phyloP scores from a whole-genome alignment of 129 eudicot species.

The Glebionis coronaria region DNA sequence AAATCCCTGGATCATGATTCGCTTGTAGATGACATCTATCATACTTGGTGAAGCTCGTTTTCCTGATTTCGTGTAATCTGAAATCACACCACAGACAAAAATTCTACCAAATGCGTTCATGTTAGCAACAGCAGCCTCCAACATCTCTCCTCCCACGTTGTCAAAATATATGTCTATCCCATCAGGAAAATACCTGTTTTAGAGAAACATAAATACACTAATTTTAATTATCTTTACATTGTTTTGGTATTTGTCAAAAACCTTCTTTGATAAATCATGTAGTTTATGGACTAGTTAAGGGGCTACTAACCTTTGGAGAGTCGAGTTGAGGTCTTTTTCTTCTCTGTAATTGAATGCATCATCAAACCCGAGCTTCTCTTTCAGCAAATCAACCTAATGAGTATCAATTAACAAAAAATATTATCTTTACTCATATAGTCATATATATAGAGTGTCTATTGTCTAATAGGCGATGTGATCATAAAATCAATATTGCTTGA shows the following conservation, averaged over 20 bases:
- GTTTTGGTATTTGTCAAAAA: too few relatives aligned
- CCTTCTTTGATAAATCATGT: too few relatives aligned
- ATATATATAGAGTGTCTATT: not conserved
- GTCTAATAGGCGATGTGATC: not conserved
- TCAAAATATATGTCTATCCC: constrained; percentile 82
- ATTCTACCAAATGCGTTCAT: constrained; percentile 69
- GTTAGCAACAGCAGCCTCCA: constrained; percentile 59
- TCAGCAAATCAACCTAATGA: constrained; percentile 62
- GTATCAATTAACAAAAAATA: not conserved
- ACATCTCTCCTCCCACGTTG: constrained; percentile 76
- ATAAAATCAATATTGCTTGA: not conserved
- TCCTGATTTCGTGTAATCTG: constrained; percentile 40
- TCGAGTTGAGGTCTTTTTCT: constrained; percentile 44
- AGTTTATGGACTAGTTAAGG: too few relatives aligned
- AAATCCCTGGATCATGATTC: constrained; percentile 67
- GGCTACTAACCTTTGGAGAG: constrained; percentile 51
- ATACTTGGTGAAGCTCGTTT: constrained; percentile 39
- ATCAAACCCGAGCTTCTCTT: constrained; percentile 65
- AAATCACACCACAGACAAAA: constrained; percentile 63
- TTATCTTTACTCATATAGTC: not conserved
- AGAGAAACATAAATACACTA: not conserved
- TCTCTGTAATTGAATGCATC: constrained; percentile 79
- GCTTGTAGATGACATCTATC: constrained; percentile 59
- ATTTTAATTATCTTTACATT: too few relatives aligned
- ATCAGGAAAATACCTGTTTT: constrained; percentile 52